Percentiles rank a stretch among this genome's conserved stretches.
phyloP scores from a whole-genome alignment of 352 stramenopile genomes.

The Phytophthora vignae region DNA sequence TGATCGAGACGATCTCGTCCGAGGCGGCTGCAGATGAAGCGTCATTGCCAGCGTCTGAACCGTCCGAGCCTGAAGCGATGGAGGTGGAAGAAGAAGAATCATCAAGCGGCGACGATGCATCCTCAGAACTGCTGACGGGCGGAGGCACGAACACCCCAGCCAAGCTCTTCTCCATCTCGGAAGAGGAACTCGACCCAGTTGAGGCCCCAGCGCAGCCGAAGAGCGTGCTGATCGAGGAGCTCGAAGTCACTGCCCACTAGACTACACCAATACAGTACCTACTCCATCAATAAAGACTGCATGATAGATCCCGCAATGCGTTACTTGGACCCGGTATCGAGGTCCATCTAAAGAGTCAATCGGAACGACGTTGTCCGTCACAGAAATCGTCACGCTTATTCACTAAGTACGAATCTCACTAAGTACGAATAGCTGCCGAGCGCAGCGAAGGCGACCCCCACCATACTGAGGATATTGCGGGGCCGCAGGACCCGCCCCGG shows the following conservation, averaged over 20 bases:
- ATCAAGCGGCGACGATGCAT: constrained; percentile 10
- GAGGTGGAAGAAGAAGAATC: constrained; percentile 17
- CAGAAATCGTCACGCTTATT: too few relatives aligned
- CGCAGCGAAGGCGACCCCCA: too few relatives aligned
- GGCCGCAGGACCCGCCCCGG: too few relatives aligned
- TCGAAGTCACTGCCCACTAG: constrained; percentile 28
- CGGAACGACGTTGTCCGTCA: too few relatives aligned
- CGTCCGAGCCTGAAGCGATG: constrained; percentile 23
- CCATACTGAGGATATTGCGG: too few relatives aligned
- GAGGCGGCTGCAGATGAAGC: constrained; percentile 15
- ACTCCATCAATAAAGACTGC: constrained; percentile 28
- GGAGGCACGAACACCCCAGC: constrained; percentile 7
- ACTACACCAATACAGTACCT: constrained; percentile 8
- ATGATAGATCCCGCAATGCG: constrained; percentile 21
- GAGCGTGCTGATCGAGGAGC: constrained; percentile 41
- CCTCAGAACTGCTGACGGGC: constrained; percentile 20
- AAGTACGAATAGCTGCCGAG: too few relatives aligned
- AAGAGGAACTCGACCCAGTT: constrained; percentile 19
- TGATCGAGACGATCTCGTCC: constrained; percentile 64
- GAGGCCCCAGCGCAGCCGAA: constrained; percentile 15
- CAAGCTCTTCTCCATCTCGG: constrained; percentile 33
- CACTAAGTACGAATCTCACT: too few relatives aligned
- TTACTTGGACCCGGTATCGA: neutral
- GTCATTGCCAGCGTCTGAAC: constrained; percentile 3
- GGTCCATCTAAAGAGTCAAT: too few relatives aligned